Evolutionary conservation across 1,139 yeast genomes (phyloP).

Genomic region (Hansenula sp.): DNA sequence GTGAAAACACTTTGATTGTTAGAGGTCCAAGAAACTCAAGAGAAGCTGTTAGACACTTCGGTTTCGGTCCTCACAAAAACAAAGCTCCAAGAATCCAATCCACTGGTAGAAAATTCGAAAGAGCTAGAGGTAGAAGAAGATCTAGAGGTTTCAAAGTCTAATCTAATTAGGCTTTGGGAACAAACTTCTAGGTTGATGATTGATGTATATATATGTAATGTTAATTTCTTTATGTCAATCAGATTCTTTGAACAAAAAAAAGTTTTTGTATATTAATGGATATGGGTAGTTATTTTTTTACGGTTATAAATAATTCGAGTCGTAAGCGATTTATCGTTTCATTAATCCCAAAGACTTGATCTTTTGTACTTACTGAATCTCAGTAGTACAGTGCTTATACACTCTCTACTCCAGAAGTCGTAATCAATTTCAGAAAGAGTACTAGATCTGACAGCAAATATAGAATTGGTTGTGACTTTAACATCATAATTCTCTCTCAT

Average conservation of each 20-base stretch:
- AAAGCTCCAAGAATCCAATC: constrained; percentile 99
- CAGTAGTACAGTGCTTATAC: constrained; percentile 6
- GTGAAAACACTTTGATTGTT: constrained; percentile 95
- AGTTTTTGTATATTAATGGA: constrained; percentile 1
- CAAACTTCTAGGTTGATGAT: constrained; percentile 6
- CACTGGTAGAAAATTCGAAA: constrained; percentile 99
- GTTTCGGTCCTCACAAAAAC: constrained; percentile 99
- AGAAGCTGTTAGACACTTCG: constrained; percentile 99
- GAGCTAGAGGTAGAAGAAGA: constrained; percentile 99
- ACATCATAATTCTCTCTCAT: constrained; percentile 3
- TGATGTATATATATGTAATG: constrained; percentile 20
- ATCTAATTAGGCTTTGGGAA: constrained; percentile 30
- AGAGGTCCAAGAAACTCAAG: constrained; percentile 99
- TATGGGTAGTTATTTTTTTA: background rate
- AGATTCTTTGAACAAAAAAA: constrained; percentile 3
- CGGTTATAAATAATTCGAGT: background rate
- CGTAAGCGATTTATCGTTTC: background rate
- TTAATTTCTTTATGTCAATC: constrained; percentile 16
- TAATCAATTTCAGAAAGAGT: constrained; percentile 1
- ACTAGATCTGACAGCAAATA: background rate
- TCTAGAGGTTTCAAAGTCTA: constrained; percentile 99
- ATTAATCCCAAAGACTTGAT: constrained; percentile 13
- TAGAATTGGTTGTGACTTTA: background rate
- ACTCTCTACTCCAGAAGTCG: constrained; percentile 18
- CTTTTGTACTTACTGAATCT: constrained; percentile 2